Conservation (phyloP, 805 yeast genomes). For the Vanderwaltozyma yarrowii region DNA sequence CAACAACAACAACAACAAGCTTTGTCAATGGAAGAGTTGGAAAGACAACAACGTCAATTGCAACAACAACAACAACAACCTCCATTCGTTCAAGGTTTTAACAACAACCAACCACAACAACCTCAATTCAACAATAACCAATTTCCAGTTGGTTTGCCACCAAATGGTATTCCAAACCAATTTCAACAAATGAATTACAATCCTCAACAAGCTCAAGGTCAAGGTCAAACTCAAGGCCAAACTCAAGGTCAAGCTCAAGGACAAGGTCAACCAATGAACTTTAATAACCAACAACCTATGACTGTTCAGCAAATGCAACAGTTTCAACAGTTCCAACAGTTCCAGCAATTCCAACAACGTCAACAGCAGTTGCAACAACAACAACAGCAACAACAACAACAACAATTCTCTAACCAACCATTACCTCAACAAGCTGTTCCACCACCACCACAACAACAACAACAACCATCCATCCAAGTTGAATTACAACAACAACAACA, state of each 20-base stretch:
- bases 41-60: conserved; percentile 40
- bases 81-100: conserved; percentile 18
- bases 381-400: conserved; percentile 9
- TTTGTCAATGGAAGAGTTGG: conserved; percentile 73
- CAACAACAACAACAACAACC: conserved; percentile 15
- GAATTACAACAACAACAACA: conserved; percentile 5
- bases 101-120: conserved; percentile 24
- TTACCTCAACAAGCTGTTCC: conserved; percentile 10
- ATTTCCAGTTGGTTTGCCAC: conserved; percentile 4
- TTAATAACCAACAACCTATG: not conserved
- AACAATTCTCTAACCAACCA: conserved; percentile 9
- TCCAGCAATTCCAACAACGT: conserved; percentile 1
- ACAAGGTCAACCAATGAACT: not conserved
- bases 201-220: conserved; percentile 3
- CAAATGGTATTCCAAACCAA: conserved; percentile 2
- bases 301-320: conserved; percentile 1
- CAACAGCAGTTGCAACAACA: conserved; percentile 2
- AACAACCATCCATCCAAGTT: conserved; percentile 12
- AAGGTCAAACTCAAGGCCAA: too few relatives aligned
- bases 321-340: not conserved
- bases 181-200: conserved; percentile 3
- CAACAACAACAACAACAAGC: conserved; percentile 27
- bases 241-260: not conserved
- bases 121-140: conserved; percentile 13
- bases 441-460: conserved; percentile 13